Evolutionary conservation across 176 grass and related monocot species (phyloP), one percentile per base, ranked within the genome.

Genomic region (Otatea glauca): DNA sequence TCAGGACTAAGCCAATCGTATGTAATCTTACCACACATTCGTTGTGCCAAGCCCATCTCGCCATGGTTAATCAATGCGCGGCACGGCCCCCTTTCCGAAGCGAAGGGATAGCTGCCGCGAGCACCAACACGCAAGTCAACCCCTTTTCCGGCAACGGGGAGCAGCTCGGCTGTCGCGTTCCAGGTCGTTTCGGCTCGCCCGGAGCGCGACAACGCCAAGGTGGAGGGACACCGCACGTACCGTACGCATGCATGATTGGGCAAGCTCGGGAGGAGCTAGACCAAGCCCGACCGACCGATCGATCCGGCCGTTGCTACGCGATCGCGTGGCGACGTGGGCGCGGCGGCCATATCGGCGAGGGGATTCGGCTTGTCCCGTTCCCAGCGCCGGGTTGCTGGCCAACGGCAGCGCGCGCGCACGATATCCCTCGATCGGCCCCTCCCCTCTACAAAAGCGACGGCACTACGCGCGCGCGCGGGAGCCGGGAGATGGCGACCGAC

Each of bases 321-420:
- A 15, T 20, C 18, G 88, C 60, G 73, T 72, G 86, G 68, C 74
- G 88, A 84, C 80, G 69, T 54, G 65, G n/a, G 56, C 81, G 87
- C 77, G 21, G 56, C 81, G 87, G 81, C 66, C 80, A 62, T 76
- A 77, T 85, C 74, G 37, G 56, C 70, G 49, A 48, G 5, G 80
- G 84, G 81, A 83, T 87, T 68, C 41, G 80, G 27, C 60, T 82
- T 85, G 81, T 85, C 91, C 55, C 68, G 14, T 69, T 86, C 49
- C 87, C 43, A 37, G 74, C 62, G 79, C 60, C 83, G 50, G 71
- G 70, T 47, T 56, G 54, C 54, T 21, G 18, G 53, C 53, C 3
- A 70, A 83, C 66, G 79, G 76, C 76, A 81, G 77, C 27, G 48
- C 6, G 54, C 74, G 74, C 54, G 37, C 24, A 7, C 3, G 9